Evolutionary conservation across 306 rosid genomes (phyloP), one percentile per base, ranked within the genome.

Genomic region (Urtica urens): DNA sequence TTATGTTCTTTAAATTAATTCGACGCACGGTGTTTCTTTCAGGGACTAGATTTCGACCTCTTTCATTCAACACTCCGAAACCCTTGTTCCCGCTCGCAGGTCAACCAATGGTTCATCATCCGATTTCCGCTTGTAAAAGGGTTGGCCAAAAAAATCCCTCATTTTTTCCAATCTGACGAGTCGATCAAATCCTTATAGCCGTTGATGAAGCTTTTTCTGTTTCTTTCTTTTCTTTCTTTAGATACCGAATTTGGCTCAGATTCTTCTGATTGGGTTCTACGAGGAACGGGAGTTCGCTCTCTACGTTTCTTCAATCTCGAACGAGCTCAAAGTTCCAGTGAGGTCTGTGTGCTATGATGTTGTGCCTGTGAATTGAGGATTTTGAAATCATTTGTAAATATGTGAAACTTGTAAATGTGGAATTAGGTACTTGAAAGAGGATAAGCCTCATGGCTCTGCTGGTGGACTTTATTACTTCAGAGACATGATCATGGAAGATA

Each of bases 11-110:
- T n/a, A n/a, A n/a, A n/a, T n/a, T n/a, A n/a, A n/a, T n/a, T n/a
- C n/a, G n/a, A n/a, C n/a, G n/a, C n/a, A n/a, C n/a, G n/a, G n/a
- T n/a, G 48, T 44, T 50, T 51, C 41, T 34, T 47, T 58, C 73
- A 85, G 99, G 99, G 41, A 90, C 99, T 51, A 79, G 99, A 75
- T 90, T 90, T 65, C 76, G 95, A n/a, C 99, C 95, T 45, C 95
- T 90, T 57, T 90, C 99, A 13, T 90, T 90, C 79, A 85, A 85
- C 45, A 78, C 78, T 58, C 95, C 99, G 26, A 82, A 90, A 51
- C 96, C 99, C 42, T 94, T 90, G n/a, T 85, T 90, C 78, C 96
- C 95, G 58, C 46, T 90, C 66, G 99, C 96, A 62, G 96, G 96
- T 20, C 95, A 82, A 54, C 83, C 99, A 16, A 90, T 90, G 99